Percentiles rank a stretch among this genome's conserved stretches.
Evolutionary conservation across 2,329 filamentous ascomycete species (phyloP).

Genomic region (Colletotrichum cuscutae): DNA sequence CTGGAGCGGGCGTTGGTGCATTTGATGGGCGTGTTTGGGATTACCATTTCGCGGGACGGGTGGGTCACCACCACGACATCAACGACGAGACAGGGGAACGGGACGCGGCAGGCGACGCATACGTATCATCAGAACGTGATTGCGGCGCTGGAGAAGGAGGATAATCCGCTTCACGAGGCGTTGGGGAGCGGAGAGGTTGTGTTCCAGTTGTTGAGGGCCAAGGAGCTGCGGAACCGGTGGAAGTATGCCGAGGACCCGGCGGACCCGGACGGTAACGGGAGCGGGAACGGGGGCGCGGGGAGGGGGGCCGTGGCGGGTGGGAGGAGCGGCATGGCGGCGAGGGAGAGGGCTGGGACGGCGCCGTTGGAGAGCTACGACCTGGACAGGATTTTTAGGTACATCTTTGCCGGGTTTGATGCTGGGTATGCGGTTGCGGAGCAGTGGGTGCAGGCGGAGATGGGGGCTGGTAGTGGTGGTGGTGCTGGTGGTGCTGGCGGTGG

Average conservation of each 20-base stretch:
- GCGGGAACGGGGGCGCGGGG: neutral
- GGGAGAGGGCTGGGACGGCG: slow-evolving; percentile 42
- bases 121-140: slow-evolving; percentile 77
- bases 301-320: too few relatives aligned
- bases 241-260: slow-evolving; percentile 69
- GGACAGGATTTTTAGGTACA: slow-evolving; percentile 64
- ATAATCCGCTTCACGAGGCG: slow-evolving; percentile 65
- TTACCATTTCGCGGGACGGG: slow-evolving; percentile 56
- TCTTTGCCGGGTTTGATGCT: slow-evolving; percentile 69
- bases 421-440: slow-evolving; percentile 63
- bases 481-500: slow-evolving; percentile 33
- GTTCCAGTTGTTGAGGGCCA: slow-evolving; percentile 71
- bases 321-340: slow-evolving; percentile 37
- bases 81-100: neutral
- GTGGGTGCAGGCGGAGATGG: slow-evolving; percentile 45
- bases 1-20: slow-evolving; percentile 77
- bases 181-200: slow-evolving; percentile 67
- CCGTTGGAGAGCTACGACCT: slow-evolving; percentile 70
- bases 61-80: slow-evolving; percentile 1
- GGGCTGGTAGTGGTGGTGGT: slow-evolving; percentile 13
- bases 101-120: slow-evolving; percentile 38
- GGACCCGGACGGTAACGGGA: neutral
- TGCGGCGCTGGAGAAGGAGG: slow-evolving; percentile 64
- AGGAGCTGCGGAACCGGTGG: slow-evolving; percentile 78
- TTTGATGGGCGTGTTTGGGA: slow-evolving; percentile 71